These are phyloP conservation scores for Flaveria trinervia DNA, from an alignment of 129 eudicot species.

Conservation along the genomic window DNA sequence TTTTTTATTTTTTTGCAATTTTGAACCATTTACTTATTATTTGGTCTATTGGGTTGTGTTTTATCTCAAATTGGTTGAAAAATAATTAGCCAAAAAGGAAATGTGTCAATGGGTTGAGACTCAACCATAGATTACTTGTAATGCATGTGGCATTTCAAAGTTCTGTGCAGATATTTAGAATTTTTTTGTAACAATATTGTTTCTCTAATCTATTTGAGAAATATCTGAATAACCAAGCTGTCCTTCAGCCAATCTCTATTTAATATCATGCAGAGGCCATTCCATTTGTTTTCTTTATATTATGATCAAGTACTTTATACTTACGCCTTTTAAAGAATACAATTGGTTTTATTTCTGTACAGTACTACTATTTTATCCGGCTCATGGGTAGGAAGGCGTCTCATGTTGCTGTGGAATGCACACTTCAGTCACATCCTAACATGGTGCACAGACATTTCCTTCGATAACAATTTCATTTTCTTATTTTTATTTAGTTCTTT, in stretches of 20 bases:
- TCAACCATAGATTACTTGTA: neutral
- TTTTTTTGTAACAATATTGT: neutral
- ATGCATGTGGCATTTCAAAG: neutral
- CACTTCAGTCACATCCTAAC: constrained; percentile 96
- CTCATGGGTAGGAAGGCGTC: constrained; percentile 99
- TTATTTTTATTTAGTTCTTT: neutral
- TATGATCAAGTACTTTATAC: too few species aligned
- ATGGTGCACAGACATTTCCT: constrained; percentile 40
- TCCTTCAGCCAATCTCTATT: too few species aligned
- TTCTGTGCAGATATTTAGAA: neutral
- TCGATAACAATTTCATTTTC: neutral
- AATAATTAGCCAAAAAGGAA: neutral
- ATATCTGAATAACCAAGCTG: too few species aligned
- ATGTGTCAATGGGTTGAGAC: neutral
- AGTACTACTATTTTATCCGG: constrained; percentile 60
- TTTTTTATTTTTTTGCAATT: neutral
- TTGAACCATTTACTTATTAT: neutral
- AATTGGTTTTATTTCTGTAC: neutral
- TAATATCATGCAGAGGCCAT: neutral
- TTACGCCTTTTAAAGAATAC: too few species aligned
- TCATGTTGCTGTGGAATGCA: constrained; percentile 97
- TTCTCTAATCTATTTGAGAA: too few species aligned
- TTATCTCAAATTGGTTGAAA: too few species aligned
- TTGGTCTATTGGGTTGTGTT: too few species aligned
- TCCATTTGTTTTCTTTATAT: neutral